Evolutionary conservation across 2,329 filamentous ascomycete genomes (phyloP), one percentile per base, ranked within the genome.

Genomic region (Fusarium tricinctum): DNA sequence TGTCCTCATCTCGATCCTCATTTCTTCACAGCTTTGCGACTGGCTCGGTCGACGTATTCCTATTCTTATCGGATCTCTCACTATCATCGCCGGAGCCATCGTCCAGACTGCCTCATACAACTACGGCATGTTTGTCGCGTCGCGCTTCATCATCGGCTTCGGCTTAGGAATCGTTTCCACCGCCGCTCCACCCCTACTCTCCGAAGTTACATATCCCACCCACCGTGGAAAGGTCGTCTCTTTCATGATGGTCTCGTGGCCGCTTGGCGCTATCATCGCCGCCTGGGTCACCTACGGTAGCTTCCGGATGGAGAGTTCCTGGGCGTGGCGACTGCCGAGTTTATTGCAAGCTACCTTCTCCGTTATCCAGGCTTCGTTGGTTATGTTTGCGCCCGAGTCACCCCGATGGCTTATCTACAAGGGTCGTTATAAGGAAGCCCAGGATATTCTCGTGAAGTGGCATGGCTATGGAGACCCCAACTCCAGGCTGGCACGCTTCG

Each of bases 301-400:
- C 1, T 75, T 79, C 22, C 77, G 77, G 42, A 80, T 81, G 63
- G 2, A 54, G 19, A 78, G 70, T 53, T 78, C 76, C 50, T 84
- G 82, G 82, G 78, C 81, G n/a, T 86, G 84, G 83, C 78, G 84
- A 44, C 75, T 84, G 5, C 84, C 84, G 1, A 85, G 82, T 32
- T 74, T 84, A 5, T 70, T 86, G 3, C 84, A 86, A 63, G 62
- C 63, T 1, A 74, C 72, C 35, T 81, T 81, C 20, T 71, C 70
- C 0, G 23, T 73, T 2, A 4, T 61, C 1, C 71, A 73, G 19
- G 58, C 53, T 0, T 28, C 44, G 0, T 20, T 73, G 5, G 62
- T 54, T 4, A 9, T 73, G n/a, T 71, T 70, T 8, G 66, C 69
- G 0, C 72, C 72, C 0, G 72, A 74, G 8, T 74, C 72, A 0